Evolutionary conservation across 331 rosid genomes (phyloP).

Genomic region (Arachis monticola): DNA sequence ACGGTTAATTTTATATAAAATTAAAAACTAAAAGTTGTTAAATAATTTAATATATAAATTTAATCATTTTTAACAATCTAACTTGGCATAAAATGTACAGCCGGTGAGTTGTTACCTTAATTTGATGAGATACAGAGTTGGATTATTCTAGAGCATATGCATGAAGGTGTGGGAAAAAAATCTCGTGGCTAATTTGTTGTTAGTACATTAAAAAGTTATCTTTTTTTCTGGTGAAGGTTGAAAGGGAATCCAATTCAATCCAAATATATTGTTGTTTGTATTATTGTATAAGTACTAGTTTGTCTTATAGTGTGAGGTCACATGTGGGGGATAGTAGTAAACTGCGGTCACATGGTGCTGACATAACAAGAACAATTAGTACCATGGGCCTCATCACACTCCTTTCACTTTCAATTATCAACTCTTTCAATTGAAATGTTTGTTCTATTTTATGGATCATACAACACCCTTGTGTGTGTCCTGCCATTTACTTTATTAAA

Average conservation of each 20-base stretch:
- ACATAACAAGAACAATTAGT: slow-evolving; percentile 5
- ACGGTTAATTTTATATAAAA: no score
- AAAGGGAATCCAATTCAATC: not conserved
- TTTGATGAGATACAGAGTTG: no score
- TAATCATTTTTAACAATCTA: no score
- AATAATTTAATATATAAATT: no score
- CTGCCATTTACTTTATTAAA: not conserved
- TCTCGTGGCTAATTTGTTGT: not conserved
- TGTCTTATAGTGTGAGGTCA: slow-evolving; percentile 23
- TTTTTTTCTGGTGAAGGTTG: not conserved
- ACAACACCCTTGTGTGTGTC: not conserved
- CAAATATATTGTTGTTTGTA: not conserved
- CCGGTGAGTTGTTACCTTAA: no score
- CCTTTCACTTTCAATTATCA: slow-evolving; percentile 33
- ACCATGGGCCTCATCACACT: not conserved
- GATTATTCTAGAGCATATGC: no score
- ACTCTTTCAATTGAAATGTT: slow-evolving; percentile 4
- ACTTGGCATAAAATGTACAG: no score
- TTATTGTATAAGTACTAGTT: not conserved
- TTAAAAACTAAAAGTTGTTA: no score
- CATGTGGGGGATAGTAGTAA: slow-evolving; percentile 13
- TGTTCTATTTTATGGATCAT: not conserved
- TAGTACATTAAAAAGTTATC: not conserved
- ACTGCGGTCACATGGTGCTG: slow-evolving; percentile 37
- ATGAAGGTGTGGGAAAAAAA: no score